Evolutionary conservation across 192 early-diverging fungal species (phyloP), one percentile per base, ranked within the genome.

Genomic region (Coemansia sp.): DNA sequence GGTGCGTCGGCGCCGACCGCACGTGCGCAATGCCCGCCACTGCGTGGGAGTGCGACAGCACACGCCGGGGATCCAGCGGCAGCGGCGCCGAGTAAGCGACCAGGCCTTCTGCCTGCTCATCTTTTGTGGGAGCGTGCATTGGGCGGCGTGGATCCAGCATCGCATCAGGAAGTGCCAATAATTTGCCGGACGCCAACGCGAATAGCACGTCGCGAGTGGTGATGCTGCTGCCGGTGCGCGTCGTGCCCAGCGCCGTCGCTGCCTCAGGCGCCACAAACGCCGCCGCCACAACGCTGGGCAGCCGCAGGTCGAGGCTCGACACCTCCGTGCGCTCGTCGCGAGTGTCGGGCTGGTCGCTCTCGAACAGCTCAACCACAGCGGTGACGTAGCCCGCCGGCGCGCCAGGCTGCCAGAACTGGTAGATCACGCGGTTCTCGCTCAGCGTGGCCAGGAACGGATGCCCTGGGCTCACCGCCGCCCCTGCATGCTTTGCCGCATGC

Each of bases 71-170:
- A 49, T 94, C 93, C 50, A 90, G 87, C 12, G 87, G 81, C 42
- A 97, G 60, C 6, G 82, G 66, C 22, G 92, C 79, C 6, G 65
- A 73, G 62, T 98, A 98, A 5, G 87, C 90, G 50, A 91, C 66
- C 12, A 97, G 68, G 49, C 82, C 82, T 77, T 98, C 97, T 59
- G 96, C 94, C 66, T 94, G 91, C 62, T 97, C 94, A 17, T 91
- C 86, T 8, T 85, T 85, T 26, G 85, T 90, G 2, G 87, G 89
- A 5, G 84, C 62, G 5, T 65, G 66, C 0, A 63, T 60, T 1
- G 94, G 92, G 42, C 97, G 85, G 47, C 94, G 87, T 7, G 94
- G 88, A 64, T 99, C 94, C 15, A 97, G 73, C 52, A 93, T 66
- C 42, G 90, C 76, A 44, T 74, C 71, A 1, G 83, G 75, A 37